Evolutionary conservation across 192 early-diverging fungal genomes (phyloP).

Genomic region (Geosiphon pyriformis): DNA sequence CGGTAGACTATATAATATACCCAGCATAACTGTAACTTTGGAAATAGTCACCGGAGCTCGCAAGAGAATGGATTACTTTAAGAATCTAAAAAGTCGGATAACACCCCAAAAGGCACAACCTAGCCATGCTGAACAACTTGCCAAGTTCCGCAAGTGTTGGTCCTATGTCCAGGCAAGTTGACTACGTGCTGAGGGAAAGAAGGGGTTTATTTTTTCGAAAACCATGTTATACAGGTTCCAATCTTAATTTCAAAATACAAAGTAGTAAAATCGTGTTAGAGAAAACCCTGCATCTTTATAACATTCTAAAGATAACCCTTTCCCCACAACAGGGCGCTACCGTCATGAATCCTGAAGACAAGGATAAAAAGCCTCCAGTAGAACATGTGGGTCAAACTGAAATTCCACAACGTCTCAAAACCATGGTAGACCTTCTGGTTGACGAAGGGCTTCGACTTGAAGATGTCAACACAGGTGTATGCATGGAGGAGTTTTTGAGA

Average conservation of each 20-base stretch:
- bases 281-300: neutral
- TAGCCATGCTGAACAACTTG: slow-evolving; percentile 55
- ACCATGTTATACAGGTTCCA: neutral
- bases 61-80: slow-evolving; percentile 55
- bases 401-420: slow-evolving; percentile 66
- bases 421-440: slow-evolving; percentile 83
- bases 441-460: slow-evolving; percentile 79
- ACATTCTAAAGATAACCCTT: neutral
- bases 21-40: neutral
- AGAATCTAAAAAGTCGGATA: slow-evolving; percentile 59
- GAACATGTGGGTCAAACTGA: slow-evolving; percentile 64
- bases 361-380: slow-evolving; percentile 37
- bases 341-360: slow-evolving; percentile 2
- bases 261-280: neutral
- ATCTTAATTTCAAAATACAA: neutral
- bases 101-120: slow-evolving; percentile 55
- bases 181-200: neutral
- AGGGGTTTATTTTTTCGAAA: neutral
- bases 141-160: slow-evolving; percentile 71
- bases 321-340: neutral
- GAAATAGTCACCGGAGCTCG: neutral
- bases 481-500: slow-evolving; percentile 86
- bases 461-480: slow-evolving; percentile 68
- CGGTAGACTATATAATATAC: neutral
- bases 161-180: slow-evolving; percentile 51